phyloP scores from a whole-genome alignment of 305 asterid genomes.

The Fraxinus sp. region DNA sequence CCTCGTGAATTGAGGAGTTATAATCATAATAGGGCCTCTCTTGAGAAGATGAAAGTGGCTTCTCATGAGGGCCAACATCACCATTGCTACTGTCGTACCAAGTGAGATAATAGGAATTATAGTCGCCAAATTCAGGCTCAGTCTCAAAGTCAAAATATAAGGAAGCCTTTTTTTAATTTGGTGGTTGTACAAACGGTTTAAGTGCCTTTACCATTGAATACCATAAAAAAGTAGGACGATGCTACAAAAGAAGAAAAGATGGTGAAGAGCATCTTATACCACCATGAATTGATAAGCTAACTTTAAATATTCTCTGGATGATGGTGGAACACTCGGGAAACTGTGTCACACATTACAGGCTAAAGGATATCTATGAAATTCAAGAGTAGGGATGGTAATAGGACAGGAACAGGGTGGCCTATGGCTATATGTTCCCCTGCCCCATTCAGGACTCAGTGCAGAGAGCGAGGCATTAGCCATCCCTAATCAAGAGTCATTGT shows the following conservation, averaged over 20 bases:
- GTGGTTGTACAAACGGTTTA: background rate
- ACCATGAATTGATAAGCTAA: background rate
- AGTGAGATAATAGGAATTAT: constrained; percentile 17
- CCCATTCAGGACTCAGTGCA: background rate
- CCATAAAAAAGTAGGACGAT: background rate
- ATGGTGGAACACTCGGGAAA: background rate
- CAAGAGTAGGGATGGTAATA: background rate
- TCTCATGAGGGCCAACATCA: constrained; percentile 4
- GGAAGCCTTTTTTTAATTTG: background rate
- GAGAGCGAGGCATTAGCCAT: background rate
- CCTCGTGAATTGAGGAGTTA: background rate
- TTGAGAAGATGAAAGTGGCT: constrained; percentile 15
- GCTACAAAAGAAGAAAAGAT: background rate
- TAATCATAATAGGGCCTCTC: background rate
- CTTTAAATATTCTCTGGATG: background rate
- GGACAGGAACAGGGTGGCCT: background rate
- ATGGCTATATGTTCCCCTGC: background rate
- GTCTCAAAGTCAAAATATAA: background rate
- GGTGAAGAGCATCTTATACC: background rate
- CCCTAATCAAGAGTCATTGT: background rate
- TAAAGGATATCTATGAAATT: background rate
- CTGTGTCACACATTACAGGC: background rate
- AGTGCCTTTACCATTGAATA: background rate
- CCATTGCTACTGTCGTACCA: constrained; percentile 17
- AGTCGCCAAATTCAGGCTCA: background rate